These are phyloP conservation scores for Aspergillus vadensis DNA, from an alignment of 2,329 filamentous ascomycete species.

Conservation along the genomic window DNA sequence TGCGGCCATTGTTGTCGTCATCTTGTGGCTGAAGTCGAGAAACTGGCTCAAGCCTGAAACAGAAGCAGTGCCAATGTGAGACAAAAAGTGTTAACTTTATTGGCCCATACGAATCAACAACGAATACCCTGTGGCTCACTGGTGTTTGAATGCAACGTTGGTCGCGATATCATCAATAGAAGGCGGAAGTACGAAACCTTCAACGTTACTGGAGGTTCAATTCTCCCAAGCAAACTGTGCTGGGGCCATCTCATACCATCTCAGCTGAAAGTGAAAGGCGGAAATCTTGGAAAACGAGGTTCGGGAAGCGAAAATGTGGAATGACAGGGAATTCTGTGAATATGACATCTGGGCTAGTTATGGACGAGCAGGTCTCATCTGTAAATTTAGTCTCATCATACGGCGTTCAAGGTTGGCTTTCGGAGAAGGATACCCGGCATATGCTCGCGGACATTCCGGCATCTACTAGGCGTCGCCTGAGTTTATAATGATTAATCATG, in stretches of 20 bases:
- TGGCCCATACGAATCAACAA: background rate
- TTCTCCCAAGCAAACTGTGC: no score
- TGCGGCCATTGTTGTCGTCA: constrained; percentile 47
- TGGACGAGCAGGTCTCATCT: constrained; percentile 18
- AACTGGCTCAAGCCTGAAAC: constrained; percentile 32
- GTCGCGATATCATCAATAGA: no score
- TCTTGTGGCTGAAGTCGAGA: constrained; percentile 47
- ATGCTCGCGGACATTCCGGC: background rate
- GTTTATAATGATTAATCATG: background rate
- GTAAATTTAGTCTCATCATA: background rate
- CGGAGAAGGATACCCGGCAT: constrained; percentile 11
- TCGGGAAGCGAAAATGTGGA: background rate
- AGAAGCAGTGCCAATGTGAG: background rate
- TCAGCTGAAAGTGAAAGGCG: no score
- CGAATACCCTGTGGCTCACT: background rate
- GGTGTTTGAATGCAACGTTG: background rate
- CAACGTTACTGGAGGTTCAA: no score
- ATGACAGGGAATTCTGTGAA: background rate
- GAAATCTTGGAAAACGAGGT: background rate
- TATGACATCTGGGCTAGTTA: background rate
- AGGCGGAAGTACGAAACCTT: no score
- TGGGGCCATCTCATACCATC: no score
- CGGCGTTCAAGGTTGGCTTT: constrained; percentile 5
- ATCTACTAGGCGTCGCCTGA: background rate
- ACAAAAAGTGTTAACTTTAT: background rate